Evolutionary conservation across 2,329 filamentous ascomycete genomes (phyloP), one percentile per base, ranked within the genome.

Genomic region (Venturiaceae sp.): DNA sequence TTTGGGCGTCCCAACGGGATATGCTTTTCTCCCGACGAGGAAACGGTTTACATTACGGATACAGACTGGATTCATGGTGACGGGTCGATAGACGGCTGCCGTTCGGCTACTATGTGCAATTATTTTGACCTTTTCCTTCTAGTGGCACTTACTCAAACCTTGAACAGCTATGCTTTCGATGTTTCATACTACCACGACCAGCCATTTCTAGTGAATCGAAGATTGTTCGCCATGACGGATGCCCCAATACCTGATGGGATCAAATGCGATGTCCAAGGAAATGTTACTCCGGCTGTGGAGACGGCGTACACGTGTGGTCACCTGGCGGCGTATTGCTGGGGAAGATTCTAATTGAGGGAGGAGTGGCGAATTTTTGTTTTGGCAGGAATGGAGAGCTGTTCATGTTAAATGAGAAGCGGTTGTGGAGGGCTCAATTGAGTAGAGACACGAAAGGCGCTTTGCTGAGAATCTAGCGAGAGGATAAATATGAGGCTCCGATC

Each of bases 271-370:
- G 23, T 32, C 3, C 69, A 76, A 13, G 82, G 82, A 1, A 81
- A 83, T 55, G 75, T 85, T 85, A 77, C 62, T 69, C 73, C 39
- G 77, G 75, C 0, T 77, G 75, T 58, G 73, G 71, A 3, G 78
- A 78, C 58, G 78, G 78, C 11, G 67, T 81, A n/a, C 76, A 79
- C 60, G 71, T 81, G 2, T 81, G 74, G 72, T 76, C 69, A 50
- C 60, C 71, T 1, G 73, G 69, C 3, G 77, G 77, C 4, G 68
- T 68, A 23, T 67, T 77, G 0, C 70, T 80, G 33, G 78, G 77
- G 2, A 55, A 57, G 21, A 52, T 62, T n/a, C 19, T 62, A 14
- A 50, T 66, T 11, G 58, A 60, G 0, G 76, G 74, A 0, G 75
- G 74, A 0, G 70, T 72, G 2, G 72, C 76, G 0, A 79, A 79